A percentile compares a stretch with the other conserved stretches of the same genome.
Conservation (phyloP, 805 yeast genomes). For the Ogataea allantospora region DNA sequence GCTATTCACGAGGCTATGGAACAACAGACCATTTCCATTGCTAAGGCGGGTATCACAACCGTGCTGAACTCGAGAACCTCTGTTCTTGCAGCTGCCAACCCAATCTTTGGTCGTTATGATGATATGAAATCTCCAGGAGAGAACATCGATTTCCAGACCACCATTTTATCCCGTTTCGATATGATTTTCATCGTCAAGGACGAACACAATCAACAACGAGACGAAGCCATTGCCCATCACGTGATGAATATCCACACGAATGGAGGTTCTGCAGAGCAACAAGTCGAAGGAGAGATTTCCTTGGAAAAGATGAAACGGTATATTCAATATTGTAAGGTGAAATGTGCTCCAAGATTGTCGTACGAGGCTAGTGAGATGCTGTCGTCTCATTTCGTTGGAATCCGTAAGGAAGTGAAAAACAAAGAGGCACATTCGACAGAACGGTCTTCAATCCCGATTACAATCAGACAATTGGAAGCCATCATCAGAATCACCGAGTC, state of each 20-base stretch:
- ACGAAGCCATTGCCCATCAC: conserved; percentile 87
- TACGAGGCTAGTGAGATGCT: conserved; percentile 87
- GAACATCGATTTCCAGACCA: conserved; percentile 95
- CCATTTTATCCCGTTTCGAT: conserved; percentile 95
- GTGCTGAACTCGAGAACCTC: conserved; percentile 94
- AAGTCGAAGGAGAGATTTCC: conserved; percentile 79
- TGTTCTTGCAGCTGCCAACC: conserved; percentile 97
- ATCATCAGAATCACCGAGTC: conserved; percentile 94
- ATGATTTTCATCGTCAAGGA: conserved; percentile 98
- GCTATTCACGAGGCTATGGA: conserved; percentile 99
- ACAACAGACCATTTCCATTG: conserved; percentile 97
- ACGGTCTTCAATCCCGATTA: conserved; percentile 93
- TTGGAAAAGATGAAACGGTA: conserved; percentile 89
- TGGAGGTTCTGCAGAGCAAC: conserved; percentile 45
- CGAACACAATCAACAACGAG: conserved; percentile 84
- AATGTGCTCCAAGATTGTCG: conserved; percentile 90
- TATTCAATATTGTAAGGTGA: conserved; percentile 82
- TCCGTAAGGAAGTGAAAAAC: conserved; percentile 77
- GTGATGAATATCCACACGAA: conserved; percentile 95
- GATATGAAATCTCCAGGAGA: conserved; percentile 96
- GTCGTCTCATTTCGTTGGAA: conserved; percentile 88
- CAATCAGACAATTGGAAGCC: conserved; percentile 96
- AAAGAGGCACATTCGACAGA: conserved; percentile 81
- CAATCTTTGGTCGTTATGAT: conserved; percentile 94
- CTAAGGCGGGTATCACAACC: conserved; percentile 98